A percentile compares a stretch with the other conserved stretches of the same genome.
These are phyloP conservation scores for Aphanoascus verrucosus DNA, from an alignment of 2,329 filamentous ascomycete species.

Conservation along the genomic window DNA sequence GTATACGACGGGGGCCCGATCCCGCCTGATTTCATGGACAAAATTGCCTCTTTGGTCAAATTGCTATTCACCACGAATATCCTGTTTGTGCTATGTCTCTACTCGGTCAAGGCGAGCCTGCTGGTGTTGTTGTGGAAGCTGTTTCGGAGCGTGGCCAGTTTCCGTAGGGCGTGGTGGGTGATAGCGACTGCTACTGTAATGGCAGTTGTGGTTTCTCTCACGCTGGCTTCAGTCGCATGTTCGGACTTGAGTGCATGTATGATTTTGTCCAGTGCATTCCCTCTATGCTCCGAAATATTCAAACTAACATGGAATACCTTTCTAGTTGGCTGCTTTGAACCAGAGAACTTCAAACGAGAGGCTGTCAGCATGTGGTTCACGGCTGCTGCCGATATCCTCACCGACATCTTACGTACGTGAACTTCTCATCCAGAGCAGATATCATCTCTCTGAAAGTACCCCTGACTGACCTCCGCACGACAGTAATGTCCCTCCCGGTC, in stretches of 20 bases:
- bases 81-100: slow-evolving; percentile 1
- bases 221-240: not conserved
- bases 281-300: no score
- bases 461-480: not conserved
- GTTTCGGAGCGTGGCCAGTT: not conserved
- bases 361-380: not conserved
- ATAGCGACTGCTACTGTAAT: not conserved
- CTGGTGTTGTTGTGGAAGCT: slow-evolving; percentile 7
- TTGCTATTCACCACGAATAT: slow-evolving; percentile 2
- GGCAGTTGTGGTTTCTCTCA: no score
- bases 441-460: no score
- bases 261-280: not conserved
- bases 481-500: slow-evolving; percentile 8
- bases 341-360: not conserved
- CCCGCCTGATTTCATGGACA: not conserved
- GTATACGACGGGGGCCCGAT: not conserved
- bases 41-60: not conserved
- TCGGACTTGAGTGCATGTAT: not conserved
- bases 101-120: slow-evolving; percentile 8
- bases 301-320: no score
- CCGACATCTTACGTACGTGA: not conserved
- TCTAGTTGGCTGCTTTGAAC: not conserved
- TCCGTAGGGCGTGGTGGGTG: slow-evolving; percentile 8
- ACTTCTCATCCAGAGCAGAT: not conserved
- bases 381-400: not conserved